Evolutionary conservation across 2,329 filamentous ascomycete species (phyloP).

Genomic region (Apiospora marii): DNA sequence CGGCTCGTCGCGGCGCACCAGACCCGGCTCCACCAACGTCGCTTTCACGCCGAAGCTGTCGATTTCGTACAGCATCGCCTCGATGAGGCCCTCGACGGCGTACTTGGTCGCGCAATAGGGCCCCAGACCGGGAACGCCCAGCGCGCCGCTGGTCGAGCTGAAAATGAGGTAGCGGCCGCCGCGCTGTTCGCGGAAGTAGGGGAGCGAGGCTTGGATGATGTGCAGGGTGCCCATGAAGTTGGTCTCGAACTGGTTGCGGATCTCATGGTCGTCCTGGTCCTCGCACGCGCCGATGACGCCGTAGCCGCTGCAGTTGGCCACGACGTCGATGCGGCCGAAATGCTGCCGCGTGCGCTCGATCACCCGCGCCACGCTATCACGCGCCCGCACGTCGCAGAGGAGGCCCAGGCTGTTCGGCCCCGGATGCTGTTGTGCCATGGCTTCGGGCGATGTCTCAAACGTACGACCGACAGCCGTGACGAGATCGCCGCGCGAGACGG

Average conservation of each 20-base stretch:
- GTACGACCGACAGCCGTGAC: constrained; percentile 88
- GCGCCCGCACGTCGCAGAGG: constrained; percentile 89
- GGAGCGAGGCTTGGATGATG: constrained; percentile 88
- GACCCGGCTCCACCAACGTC: constrained; percentile 89
- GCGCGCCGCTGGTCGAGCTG: constrained; percentile 87
- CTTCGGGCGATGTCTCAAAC: constrained; percentile 75
- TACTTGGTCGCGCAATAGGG: constrained; percentile 98
- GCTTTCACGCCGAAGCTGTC: constrained; percentile 92
- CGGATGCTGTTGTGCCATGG: constrained; percentile 75
- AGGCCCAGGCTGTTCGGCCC: constrained; percentile 72
- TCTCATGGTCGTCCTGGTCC: constrained; percentile 94
- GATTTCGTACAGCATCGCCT: constrained; percentile 96
- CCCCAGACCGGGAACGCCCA: constrained; percentile 92
- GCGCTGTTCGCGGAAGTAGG: constrained; percentile 81
- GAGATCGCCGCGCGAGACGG: constrained; percentile 80
- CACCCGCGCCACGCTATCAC: constrained; percentile 77
- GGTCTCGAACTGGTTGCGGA: constrained; percentile 95
- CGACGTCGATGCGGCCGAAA: constrained; percentile 85
- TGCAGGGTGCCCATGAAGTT: constrained; percentile 97
- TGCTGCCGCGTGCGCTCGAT: constrained; percentile 74
- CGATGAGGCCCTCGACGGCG: constrained; percentile 92
- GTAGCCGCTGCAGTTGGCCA: constrained; percentile 94
- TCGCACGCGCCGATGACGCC: constrained; percentile 95
- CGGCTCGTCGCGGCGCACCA: constrained; percentile 86
- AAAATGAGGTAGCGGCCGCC: constrained; percentile 91